Percentiles rank a stretch among this genome's conserved stretches.
Conservation (phyloP, 805 yeast genomes). For the Saccharomycopsis schoenii region DNA sequence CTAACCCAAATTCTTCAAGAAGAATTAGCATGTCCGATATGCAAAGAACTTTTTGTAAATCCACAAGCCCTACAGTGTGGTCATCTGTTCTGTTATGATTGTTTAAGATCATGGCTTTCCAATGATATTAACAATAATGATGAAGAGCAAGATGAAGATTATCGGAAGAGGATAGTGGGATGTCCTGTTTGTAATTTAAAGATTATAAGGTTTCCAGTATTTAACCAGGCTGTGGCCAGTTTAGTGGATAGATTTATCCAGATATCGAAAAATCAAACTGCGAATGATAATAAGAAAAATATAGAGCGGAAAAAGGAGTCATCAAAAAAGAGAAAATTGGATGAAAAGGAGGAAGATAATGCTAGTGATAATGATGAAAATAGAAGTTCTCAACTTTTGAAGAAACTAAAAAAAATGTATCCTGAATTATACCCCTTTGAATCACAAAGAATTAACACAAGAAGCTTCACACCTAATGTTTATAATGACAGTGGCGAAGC, state of each 20-base stretch:
- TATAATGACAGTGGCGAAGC: background rate
- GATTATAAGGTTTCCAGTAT: background rate
- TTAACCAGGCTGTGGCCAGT: background rate
- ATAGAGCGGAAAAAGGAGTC: slow-evolving; percentile 2
- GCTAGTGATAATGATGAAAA: background rate
- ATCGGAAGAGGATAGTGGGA: background rate
- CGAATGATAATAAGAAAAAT: background rate
- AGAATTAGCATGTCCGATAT: background rate
- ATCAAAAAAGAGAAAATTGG: background rate
- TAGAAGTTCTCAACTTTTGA: background rate
- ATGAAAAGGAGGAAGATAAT: slow-evolving; percentile 8
- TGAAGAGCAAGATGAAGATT: background rate
- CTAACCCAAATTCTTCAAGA: background rate
- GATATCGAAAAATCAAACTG: background rate
- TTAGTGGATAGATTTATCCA: background rate
- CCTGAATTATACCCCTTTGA: background rate
- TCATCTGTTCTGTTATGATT: background rate
- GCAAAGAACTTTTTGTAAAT: background rate
- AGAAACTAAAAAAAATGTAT: background rate
- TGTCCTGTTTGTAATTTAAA: background rate
- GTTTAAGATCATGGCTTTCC: background rate
- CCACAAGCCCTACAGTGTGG: background rate
- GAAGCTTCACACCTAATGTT: background rate
- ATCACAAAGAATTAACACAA: background rate
- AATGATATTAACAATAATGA: background rate